These are phyloP conservation scores for Ilyonectria destructans DNA, from an alignment of 2,329 filamentous ascomycete genomes.

Conservation along the genomic window DNA sequence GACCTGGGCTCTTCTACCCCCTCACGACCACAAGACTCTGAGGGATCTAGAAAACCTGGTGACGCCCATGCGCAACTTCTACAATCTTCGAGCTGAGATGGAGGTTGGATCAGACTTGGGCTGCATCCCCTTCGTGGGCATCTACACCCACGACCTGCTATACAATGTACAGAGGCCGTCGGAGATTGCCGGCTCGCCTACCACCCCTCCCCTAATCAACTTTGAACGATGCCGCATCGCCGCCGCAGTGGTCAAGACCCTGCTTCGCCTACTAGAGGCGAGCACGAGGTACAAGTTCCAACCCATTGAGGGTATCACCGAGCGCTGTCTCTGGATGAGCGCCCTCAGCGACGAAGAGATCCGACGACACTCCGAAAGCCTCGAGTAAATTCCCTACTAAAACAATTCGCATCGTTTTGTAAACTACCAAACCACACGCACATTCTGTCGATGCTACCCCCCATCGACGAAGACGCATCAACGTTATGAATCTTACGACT, in stretches of 20 bases:
- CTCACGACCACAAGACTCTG: conserved; percentile 76
- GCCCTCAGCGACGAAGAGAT: conserved; percentile 85
- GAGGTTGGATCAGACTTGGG: conserved; percentile 77
- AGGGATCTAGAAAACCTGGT: conserved; percentile 80
- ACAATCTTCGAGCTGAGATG: conserved; percentile 85
- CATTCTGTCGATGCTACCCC: conserved; percentile 14
- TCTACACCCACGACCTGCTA: conserved; percentile 87
- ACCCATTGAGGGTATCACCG: conserved; percentile 83
- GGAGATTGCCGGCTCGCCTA: conserved; percentile 79
- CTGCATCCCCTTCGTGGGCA: conserved; percentile 88
- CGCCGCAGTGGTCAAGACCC: conserved; percentile 84
- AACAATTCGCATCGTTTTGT: background rate
- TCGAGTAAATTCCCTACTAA: conserved; percentile 57
- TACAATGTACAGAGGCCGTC: conserved; percentile 87
- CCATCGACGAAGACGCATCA: conserved; percentile 21
- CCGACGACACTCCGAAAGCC: conserved; percentile 65
- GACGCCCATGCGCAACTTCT: conserved; percentile 84
- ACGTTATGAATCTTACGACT: conserved; percentile 33
- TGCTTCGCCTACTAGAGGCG: conserved; percentile 84
- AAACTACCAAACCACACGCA: conserved; percentile 2
- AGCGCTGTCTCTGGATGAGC: conserved; percentile 89
- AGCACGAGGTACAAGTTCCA: conserved; percentile 83
- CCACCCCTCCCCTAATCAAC: conserved; percentile 81
- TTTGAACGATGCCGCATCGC: conserved; percentile 87
- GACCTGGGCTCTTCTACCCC: conserved; percentile 82